Evolutionary conservation across 83 land plant species (phyloP), one percentile per base, ranked within the genome.

Genomic region (Larix sibirica): DNA sequence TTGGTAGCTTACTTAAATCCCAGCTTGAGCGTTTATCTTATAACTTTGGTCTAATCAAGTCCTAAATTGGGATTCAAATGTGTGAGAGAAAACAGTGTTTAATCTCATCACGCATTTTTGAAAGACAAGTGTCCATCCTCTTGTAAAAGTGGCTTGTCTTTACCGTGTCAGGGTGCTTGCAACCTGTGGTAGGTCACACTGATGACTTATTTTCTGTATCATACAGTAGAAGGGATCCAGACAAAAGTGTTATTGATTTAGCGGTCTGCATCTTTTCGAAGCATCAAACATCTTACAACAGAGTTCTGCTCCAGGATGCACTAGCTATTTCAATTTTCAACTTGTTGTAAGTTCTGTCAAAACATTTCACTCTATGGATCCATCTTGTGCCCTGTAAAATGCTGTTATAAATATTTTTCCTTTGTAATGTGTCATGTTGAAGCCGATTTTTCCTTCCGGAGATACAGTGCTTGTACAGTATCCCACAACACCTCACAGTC

Each of bases 31-130:
- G 89, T 9, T 36, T 90, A 12, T 87, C 89, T 1, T 47, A 74
- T 61, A 90, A 79, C 77, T 74, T 85, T n/a, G 78, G 83, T 4
- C 69, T 94, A 23, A 88, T 92, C 4, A 94, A 82, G 73, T 89
- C 92, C 60, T 90, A 62, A 47, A 47, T 47, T 47, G 54, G 54
- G 54, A 7, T 38, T 7, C 1, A 40, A 47, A 47, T 42, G 21
- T 42, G 4, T 73, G 21, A 44, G 28, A 74, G 8, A 44, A 54
- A 54, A 18, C 77, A 42, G 42, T 18, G 50, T 44, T 44, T 74
- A 13, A 54, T 40, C 47, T 21, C 6, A 3, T 38, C 26, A 74
- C 21, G 26, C 77, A 21, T 54, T 42, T 7, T 44, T 24, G 21
- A 47, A 44, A 54, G 56, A 26, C 12, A 24, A 24, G 10, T 44